A percentile compares a stretch with the other conserved stretches of the same genome.
phyloP scores from a whole-genome alignment of 2,329 filamentous ascomycete species.

The Lecanicillium sp. region DNA sequence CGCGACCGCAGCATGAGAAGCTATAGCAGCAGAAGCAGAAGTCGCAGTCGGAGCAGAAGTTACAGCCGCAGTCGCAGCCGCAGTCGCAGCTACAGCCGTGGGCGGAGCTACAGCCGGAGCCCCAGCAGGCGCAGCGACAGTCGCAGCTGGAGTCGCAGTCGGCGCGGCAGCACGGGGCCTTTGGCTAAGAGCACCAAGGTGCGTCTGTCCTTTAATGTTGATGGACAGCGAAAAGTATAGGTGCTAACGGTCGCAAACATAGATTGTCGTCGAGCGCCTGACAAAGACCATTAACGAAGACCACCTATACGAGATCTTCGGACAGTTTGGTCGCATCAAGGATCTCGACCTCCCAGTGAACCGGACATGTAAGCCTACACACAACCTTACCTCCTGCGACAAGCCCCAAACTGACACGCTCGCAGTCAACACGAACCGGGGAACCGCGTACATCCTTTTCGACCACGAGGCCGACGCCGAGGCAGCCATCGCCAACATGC shows the following conservation, averaged over 20 bases:
- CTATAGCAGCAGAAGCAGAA: slow-evolving; percentile 19
- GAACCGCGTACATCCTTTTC: slow-evolving; percentile 89
- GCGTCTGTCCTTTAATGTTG: too few relatives aligned
- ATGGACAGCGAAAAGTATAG: not conserved
- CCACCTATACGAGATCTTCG: slow-evolving; percentile 89
- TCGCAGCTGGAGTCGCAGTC: slow-evolving; percentile 29
- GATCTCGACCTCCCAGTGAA: slow-evolving; percentile 90
- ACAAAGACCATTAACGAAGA: slow-evolving; percentile 90
- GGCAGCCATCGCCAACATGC: slow-evolving; percentile 89
- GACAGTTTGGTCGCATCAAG: slow-evolving; percentile 75
- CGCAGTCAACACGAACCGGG: slow-evolving; percentile 74
- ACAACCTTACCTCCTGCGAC: not conserved
- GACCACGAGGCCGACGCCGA: slow-evolving; percentile 72
- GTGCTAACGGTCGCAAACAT: not conserved
- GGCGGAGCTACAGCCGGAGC: slow-evolving; percentile 25
- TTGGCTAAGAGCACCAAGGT: slow-evolving; percentile 48
- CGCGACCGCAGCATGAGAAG: slow-evolving; percentile 23
- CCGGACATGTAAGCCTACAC: slow-evolving; percentile 59
- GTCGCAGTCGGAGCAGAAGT: slow-evolving; percentile 22
- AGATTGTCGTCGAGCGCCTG: slow-evolving; percentile 90
- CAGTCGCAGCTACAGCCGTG: slow-evolving; percentile 21
- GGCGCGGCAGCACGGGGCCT: slow-evolving; percentile 29
- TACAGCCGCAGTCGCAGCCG: slow-evolving; percentile 16
- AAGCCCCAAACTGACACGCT: not conserved
- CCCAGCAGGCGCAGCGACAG: slow-evolving; percentile 22